phyloP scores from a whole-genome alignment of 225 moss, liverwort and hornwort genomes.

The Sphagnum tenellum region DNA sequence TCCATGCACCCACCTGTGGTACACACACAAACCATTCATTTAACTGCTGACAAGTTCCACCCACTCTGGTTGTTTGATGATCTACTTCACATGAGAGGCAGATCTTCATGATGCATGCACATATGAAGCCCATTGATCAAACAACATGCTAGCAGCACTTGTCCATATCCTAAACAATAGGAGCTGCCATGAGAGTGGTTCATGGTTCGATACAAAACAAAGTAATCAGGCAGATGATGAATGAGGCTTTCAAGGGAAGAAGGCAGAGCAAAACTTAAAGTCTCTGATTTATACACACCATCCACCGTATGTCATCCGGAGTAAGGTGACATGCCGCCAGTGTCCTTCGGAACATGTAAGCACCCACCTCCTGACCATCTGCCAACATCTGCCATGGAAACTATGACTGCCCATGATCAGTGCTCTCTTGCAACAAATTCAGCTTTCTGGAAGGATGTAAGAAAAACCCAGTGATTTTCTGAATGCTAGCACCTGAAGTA shows the following conservation, averaged over 20 bases:
- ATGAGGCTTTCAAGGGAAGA: neutral
- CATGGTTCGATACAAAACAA: no score
- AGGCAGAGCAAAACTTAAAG: neutral
- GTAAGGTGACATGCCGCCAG: constrained; percentile 69
- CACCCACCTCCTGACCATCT: constrained; percentile 96
- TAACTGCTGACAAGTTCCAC: no score
- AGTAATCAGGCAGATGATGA: neutral
- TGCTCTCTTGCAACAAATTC: constrained; percentile 2
- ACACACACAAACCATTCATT: neutral
- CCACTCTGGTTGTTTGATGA: no score
- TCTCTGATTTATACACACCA: constrained; percentile 35
- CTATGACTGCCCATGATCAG: neutral
- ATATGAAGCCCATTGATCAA: neutral
- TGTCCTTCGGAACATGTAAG: constrained; percentile 88
- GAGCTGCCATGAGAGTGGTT: no score
- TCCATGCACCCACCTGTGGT: constrained; percentile 87
- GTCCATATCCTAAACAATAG: no score
- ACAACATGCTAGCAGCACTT: neutral
- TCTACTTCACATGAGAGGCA: neutral
- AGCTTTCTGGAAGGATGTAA: no score
- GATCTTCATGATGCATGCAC: neutral
- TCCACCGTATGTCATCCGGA: constrained; percentile 92
- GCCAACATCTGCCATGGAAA: constrained; percentile 60
- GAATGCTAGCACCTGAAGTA: no score
- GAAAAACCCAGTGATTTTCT: no score